Conservation (phyloP, 768 basidiomycete species). For the Termitomyces sp. region DNA sequence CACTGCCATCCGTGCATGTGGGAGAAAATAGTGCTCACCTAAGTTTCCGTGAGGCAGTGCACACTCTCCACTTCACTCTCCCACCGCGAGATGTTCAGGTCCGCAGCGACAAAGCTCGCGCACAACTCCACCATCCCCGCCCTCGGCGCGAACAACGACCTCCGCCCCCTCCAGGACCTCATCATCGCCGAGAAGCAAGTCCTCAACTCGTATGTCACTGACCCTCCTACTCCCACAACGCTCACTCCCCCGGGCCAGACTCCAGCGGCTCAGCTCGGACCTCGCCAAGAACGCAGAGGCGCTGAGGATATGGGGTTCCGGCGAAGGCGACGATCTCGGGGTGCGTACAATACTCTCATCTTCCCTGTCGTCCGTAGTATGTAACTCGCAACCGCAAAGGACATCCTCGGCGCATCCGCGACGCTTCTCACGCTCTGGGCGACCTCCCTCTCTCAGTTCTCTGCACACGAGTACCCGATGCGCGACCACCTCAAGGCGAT, state of each 20-base stretch:
- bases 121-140: slow-evolving; percentile 83
- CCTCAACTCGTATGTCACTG: slow-evolving; percentile 71
- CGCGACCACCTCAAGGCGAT: slow-evolving; percentile 77
- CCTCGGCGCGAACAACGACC: slow-evolving; percentile 65
- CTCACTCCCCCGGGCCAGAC: no score
- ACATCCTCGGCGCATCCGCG: slow-evolving; percentile 67
- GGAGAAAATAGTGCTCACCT: neutral
- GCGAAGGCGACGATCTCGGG: slow-evolving; percentile 79
- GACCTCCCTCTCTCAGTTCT: slow-evolving; percentile 61
- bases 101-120: slow-evolving; percentile 76
- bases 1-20: no score
- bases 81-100: slow-evolving; percentile 57
- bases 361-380: no score
- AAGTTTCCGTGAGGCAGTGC: neutral
- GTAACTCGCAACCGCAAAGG: no score
- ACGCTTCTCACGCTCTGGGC: slow-evolving; percentile 64
- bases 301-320: slow-evolving; percentile 63
- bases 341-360: slow-evolving; percentile 52
- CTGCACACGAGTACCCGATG: slow-evolving; percentile 62
- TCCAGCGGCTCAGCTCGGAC: slow-evolving; percentile 64
- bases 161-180: slow-evolving; percentile 79
- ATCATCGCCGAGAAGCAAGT: slow-evolving; percentile 87
- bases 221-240: no score
- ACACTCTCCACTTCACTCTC: neutral
- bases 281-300: slow-evolving; percentile 68